phyloP scores from a whole-genome alignment of 371 early-diverging fungal genomes.

The Mucor lusitanicus region DNA sequence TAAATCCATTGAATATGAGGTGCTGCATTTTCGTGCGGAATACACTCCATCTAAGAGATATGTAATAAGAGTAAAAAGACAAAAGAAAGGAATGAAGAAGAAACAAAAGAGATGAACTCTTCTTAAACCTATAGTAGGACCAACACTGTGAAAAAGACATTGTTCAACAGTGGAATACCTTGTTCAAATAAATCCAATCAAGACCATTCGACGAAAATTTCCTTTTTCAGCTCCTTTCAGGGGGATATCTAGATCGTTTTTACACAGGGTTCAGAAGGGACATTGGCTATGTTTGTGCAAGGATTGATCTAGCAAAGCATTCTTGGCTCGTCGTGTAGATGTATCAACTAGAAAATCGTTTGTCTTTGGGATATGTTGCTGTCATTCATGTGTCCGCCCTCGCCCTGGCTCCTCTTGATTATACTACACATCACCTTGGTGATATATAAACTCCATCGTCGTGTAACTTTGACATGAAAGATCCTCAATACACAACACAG shows the following conservation, averaged over 20 bases:
- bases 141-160: neutral
- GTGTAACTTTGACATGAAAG: neutral
- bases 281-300: neutral
- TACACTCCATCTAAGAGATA: constrained; percentile 16
- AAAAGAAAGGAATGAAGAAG: constrained; percentile 1
- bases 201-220: constrained; percentile 13
- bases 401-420: neutral
- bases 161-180: neutral
- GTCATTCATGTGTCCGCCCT: no score
- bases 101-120: neutral
- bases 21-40: constrained; percentile 2
- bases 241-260: neutral
- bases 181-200: constrained; percentile 22
- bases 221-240: constrained; percentile 8
- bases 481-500: neutral
- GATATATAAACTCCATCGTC: neutral
- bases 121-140: neutral
- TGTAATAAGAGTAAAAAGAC: neutral
- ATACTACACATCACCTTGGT: neutral
- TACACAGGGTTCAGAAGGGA: neutral
- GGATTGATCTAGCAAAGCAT: neutral
- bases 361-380: neutral
- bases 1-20: constrained; percentile 24
- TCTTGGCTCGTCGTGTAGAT: neutral
- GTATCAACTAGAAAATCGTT: neutral